Conservation (phyloP, 164 flowering plant genomes). For the Dillenia suffruticosa region DNA sequence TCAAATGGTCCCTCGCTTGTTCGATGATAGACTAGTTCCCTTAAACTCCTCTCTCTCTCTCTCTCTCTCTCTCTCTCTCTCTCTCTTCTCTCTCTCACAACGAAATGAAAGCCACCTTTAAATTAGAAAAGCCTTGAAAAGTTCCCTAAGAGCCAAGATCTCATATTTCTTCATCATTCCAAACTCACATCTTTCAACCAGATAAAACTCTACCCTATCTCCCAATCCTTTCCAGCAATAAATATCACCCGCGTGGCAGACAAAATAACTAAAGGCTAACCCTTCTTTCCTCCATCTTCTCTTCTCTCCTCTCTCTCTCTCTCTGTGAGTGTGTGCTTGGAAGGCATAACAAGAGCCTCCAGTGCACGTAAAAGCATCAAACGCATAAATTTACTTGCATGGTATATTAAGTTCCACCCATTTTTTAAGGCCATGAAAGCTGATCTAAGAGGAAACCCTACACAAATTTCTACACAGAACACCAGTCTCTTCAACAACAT, state of each 20-base stretch:
- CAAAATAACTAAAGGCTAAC: slow-evolving; percentile 1
- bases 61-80: slow-evolving; percentile 10
- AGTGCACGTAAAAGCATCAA: slow-evolving; percentile 25
- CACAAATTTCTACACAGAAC: slow-evolving; percentile 37
- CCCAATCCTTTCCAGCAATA: slow-evolving; percentile 31
- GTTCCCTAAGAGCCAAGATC: slow-evolving; percentile 1
- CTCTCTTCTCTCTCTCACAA: slow-evolving; percentile 8
- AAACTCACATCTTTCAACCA: slow-evolving; percentile 14
- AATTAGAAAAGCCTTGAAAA: background rate
- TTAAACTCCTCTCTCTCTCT: slow-evolving; percentile 14
- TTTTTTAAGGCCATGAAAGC: slow-evolving; percentile 37
- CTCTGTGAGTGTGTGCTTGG: background rate
- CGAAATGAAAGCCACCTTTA: too few species aligned
- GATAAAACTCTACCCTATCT: slow-evolving; percentile 30
- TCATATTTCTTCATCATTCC: slow-evolving; percentile 7
- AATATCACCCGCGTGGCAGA: slow-evolving; percentile 20
- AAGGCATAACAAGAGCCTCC: slow-evolving; percentile 6
- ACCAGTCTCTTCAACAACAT: slow-evolving; percentile 37
- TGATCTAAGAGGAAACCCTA: slow-evolving; percentile 34
- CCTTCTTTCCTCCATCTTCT: slow-evolving; percentile 1
- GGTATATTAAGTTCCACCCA: background rate
- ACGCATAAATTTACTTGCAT: slow-evolving; percentile 11
- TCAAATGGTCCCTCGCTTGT: slow-evolving; percentile 9
- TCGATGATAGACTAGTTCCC: slow-evolving; percentile 13
- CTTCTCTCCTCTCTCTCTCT: background rate